Conservation (phyloP, 2,329 filamentous ascomycete genomes). For the Pestalotiopsis fici region DNA sequence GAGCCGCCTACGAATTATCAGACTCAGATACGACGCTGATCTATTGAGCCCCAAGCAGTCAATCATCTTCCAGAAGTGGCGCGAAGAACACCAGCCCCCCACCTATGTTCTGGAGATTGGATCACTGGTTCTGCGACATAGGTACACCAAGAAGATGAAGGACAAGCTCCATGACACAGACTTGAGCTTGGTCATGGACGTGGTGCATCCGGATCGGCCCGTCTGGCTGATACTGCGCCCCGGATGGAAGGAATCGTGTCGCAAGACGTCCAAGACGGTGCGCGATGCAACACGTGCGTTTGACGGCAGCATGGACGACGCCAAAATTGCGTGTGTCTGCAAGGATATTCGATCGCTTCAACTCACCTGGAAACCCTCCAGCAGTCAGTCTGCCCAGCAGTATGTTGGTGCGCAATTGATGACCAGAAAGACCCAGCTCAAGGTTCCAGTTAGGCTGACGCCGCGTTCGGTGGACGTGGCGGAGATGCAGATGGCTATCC, state of each 20-base stretch:
- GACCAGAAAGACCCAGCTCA: neutral
- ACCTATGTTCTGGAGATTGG: neutral
- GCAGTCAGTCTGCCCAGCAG: neutral
- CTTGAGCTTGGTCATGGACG: constrained; percentile 2
- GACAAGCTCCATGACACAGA: neutral
- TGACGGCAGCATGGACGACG: neutral
- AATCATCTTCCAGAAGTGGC: neutral
- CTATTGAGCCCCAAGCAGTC: neutral
- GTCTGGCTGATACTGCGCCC: neutral
- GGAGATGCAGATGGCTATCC: neutral
- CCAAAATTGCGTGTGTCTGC: neutral
- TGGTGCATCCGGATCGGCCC: neutral
- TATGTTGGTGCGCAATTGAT: neutral
- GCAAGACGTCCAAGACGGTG: neutral
- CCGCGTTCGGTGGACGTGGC: neutral
- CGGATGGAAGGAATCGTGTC: neutral
- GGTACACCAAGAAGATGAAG: neutral
- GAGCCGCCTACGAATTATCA: neutral
- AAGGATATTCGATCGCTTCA: neutral
- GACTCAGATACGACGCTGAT: neutral
- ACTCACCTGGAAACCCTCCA: neutral
- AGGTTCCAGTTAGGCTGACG: neutral
- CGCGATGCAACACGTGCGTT: neutral
- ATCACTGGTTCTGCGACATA: neutral
- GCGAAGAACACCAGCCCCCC: neutral